Conservation (phyloP, 2,329 filamentous ascomycete species). For the Dendryphion nanum region DNA sequence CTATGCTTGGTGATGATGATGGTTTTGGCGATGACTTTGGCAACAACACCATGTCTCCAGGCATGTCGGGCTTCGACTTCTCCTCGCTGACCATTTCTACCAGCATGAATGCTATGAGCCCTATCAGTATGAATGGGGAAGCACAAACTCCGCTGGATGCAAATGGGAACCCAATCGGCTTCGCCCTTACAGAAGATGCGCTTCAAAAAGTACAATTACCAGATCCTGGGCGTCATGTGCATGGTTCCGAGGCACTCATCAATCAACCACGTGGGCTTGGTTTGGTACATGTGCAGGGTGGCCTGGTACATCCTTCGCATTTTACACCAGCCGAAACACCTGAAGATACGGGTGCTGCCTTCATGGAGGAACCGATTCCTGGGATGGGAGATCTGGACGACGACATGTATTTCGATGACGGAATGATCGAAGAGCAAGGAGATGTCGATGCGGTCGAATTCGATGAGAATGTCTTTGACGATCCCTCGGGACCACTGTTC, state of each 20-base stretch:
- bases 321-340: conserved; percentile 11
- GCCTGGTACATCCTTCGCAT: conserved; percentile 6
- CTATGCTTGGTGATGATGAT: conserved; percentile 47
- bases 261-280: conserved; percentile 16
- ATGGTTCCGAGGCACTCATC: conserved; percentile 8
- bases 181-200: conserved; percentile 28
- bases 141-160: conserved; percentile 27
- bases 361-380: conserved; percentile 9
- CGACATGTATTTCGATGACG: conserved; percentile 70
- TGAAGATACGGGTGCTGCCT: conserved; percentile 3
- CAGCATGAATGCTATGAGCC: conserved; percentile 18
- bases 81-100: conserved; percentile 27
- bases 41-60: conserved; percentile 23
- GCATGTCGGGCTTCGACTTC: conserved; percentile 34
- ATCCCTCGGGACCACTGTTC: conserved; percentile 41
- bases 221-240: conserved; percentile 4
- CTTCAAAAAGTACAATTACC: conserved; percentile 17
- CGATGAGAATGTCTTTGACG: conserved; percentile 72
- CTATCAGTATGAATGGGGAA: conserved; percentile 21
- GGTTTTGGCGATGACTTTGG: conserved; percentile 30
- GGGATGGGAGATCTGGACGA: conserved; percentile 35
- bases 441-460: conserved; percentile 56
- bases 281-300: conserved; percentile 14
- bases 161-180: conserved; percentile 32
- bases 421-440: conserved; percentile 55